phyloP scores from a whole-genome alignment of 2,329 filamentous ascomycete genomes.

The Aspergillus intermedius region DNA sequence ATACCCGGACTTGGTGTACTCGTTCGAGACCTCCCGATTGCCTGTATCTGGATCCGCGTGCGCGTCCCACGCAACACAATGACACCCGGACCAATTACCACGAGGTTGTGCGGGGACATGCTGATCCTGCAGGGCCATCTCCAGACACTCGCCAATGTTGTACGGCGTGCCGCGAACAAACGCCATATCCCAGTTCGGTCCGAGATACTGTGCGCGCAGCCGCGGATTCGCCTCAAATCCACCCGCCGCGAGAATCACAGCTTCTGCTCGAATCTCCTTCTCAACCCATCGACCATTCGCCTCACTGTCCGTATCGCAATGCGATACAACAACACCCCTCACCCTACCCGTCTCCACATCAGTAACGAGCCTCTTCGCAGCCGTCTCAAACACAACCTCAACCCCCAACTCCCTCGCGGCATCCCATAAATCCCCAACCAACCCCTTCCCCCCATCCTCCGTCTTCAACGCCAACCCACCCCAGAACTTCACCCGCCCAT shows the following conservation, averaged over 20 bases:
- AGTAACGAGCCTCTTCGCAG: constrained; percentile 27
- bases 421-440: constrained; percentile 45
- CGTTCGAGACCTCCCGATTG: constrained; percentile 55
- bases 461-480: constrained; percentile 58
- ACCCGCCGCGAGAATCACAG: constrained; percentile 43
- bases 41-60: constrained; percentile 51
- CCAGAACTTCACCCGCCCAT: constrained; percentile 59
- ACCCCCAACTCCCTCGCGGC: constrained; percentile 43
- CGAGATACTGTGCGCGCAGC: constrained; percentile 51
- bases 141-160: constrained; percentile 55
- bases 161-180: constrained; percentile 58
- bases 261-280: neutral
- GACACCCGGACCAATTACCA: constrained; percentile 60
- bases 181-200: constrained; percentile 58
- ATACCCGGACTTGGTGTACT: constrained; percentile 64
- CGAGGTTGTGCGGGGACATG: constrained; percentile 46
- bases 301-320: constrained; percentile 3
- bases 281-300: constrained; percentile 9
- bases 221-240: constrained; percentile 58
- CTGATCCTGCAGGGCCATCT: constrained; percentile 46
- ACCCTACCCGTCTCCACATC: constrained; percentile 14
- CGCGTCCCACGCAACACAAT: constrained; percentile 60
- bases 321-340: constrained; percentile 15
- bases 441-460: constrained; percentile 53
- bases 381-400: constrained; percentile 42